phyloP scores from a whole-genome alignment of 202 grass and related monocot species.

The Panicum hallii region DNA sequence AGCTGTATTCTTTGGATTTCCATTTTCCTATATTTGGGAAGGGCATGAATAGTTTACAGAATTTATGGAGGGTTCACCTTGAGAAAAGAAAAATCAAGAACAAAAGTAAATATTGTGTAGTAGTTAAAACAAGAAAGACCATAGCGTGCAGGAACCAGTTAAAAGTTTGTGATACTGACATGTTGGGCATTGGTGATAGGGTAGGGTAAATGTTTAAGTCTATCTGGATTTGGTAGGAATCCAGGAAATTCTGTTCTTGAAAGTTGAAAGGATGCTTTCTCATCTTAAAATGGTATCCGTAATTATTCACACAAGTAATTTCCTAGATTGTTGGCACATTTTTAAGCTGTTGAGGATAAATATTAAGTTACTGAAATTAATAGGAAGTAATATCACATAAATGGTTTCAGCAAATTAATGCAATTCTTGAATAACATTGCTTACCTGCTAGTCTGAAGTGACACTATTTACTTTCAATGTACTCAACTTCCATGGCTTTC shows the following conservation, averaged over 20 bases:
- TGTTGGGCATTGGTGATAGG: background rate
- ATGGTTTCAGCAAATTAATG: background rate
- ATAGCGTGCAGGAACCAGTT: background rate
- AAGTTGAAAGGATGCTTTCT: background rate
- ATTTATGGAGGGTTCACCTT: background rate
- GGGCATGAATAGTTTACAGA: background rate
- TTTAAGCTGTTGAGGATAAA: background rate
- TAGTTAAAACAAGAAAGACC: background rate
- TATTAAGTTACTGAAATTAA: background rate
- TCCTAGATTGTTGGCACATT: background rate
- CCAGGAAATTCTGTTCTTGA: background rate
- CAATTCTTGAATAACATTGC: background rate
- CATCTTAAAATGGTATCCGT: background rate
- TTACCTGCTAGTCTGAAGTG: slow-evolving; percentile 28
- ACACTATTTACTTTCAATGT: background rate
- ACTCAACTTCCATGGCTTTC: background rate
- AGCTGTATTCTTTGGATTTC: background rate
- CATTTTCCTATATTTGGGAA: background rate
- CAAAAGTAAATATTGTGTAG: background rate
- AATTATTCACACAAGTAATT: background rate
- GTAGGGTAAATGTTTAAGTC: background rate
- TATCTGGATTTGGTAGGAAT: background rate
- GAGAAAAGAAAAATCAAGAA: background rate
- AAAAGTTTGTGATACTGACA: background rate
- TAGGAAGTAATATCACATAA: background rate